A percentile compares a stretch with the other conserved stretches of the same genome.
These are phyloP conservation scores for Suillus paluster DNA, from an alignment of 768 basidiomycete genomes.

Conservation along the genomic window DNA sequence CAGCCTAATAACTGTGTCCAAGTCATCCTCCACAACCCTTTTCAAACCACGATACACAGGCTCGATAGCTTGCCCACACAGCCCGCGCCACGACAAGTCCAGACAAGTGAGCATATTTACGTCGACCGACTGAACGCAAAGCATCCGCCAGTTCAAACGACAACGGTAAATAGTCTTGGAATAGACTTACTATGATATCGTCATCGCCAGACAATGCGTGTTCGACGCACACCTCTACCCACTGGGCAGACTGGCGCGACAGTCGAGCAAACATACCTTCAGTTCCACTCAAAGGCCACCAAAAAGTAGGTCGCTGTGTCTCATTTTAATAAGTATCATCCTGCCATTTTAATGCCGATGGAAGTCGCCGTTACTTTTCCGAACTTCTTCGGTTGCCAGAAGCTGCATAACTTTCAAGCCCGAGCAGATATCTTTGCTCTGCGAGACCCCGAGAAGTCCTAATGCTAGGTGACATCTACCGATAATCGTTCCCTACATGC, in stretches of 20 bases:
- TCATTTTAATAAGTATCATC: background rate
- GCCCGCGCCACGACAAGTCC: slow-evolving; percentile 30
- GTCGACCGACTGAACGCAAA: slow-evolving; percentile 16
- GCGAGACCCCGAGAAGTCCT: too few species aligned
- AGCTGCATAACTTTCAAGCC: too few species aligned
- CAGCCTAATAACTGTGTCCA: slow-evolving; percentile 46
- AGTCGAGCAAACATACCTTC: slow-evolving; percentile 15
- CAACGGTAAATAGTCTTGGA: background rate
- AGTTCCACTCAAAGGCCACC: background rate
- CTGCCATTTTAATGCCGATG: too few species aligned
- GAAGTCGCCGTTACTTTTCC: too few species aligned
- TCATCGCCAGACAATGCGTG: slow-evolving; percentile 7
- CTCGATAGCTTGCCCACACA: slow-evolving; percentile 34
- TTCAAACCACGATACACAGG: slow-evolving; percentile 42
- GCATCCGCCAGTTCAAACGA: background rate
- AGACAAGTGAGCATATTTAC: slow-evolving; percentile 14
- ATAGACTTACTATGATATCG: slow-evolving; percentile 19
- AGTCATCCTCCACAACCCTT: slow-evolving; percentile 40
- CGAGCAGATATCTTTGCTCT: too few species aligned
- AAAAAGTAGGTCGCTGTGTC: background rate
- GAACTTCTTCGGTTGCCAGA: too few species aligned
- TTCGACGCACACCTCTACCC: slow-evolving; percentile 18
- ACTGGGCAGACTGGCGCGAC: slow-evolving; percentile 13
- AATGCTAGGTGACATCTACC: too few species aligned
- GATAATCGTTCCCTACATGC: too few species aligned